phyloP scores from a whole-genome alignment of 257 asterid genomes.

The Linaria vulgaris region DNA sequence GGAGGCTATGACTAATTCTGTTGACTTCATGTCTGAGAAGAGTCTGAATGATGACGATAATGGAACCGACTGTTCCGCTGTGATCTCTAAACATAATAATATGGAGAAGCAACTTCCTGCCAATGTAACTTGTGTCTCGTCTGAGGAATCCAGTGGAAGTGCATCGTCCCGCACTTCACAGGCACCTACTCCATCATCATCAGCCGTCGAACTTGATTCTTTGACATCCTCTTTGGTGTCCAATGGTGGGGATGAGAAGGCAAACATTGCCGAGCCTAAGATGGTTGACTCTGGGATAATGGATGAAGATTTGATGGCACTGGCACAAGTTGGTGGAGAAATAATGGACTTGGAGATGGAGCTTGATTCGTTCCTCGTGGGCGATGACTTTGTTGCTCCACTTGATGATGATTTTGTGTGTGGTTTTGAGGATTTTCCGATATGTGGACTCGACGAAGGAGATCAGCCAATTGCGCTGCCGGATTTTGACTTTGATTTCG shows the following conservation, averaged over 20 bases:
- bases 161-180: slow-evolving; percentile 30
- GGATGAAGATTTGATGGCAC: slow-evolving; percentile 30
- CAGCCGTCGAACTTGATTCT: slow-evolving; percentile 38
- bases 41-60: slow-evolving; percentile 19
- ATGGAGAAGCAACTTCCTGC: background rate
- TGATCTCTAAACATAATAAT: slow-evolving; percentile 21
- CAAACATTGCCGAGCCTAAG: slow-evolving; percentile 6
- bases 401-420: slow-evolving; percentile 42
- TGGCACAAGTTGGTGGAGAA: slow-evolving; percentile 45
- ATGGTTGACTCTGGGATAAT: background rate
- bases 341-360: slow-evolving; percentile 53
- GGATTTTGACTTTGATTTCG: slow-evolving; percentile 63
- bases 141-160: slow-evolving; percentile 35
- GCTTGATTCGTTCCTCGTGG: slow-evolving; percentile 36
- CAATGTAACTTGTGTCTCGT: slow-evolving; percentile 14
- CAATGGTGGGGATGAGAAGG: slow-evolving; percentile 4
- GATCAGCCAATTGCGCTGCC: slow-evolving; percentile 37
- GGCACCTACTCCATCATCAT: slow-evolving; percentile 34
- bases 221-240: slow-evolving; percentile 19
- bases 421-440: slow-evolving; percentile 48
- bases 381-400: slow-evolving; percentile 30
- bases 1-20: slow-evolving; percentile 39
- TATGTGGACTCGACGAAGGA: slow-evolving; percentile 39
- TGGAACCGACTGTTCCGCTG: slow-evolving; percentile 24
- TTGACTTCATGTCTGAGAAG: slow-evolving; percentile 24